Base-by-base conservation (phyloP, 805 yeast species). In the Nakazawaea siamensis region DNA sequence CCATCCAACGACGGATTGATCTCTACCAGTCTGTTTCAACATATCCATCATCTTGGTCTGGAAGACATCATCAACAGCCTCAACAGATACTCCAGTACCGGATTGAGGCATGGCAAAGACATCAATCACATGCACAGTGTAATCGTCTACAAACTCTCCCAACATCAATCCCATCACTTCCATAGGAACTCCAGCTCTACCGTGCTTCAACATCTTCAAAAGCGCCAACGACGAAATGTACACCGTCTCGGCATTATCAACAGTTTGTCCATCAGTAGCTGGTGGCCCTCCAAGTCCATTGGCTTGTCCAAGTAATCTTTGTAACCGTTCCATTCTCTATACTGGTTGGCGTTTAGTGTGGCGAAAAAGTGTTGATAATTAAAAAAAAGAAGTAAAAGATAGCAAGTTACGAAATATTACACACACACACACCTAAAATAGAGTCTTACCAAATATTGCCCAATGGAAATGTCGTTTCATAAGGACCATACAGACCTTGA, bases 41-140 rank as follows among this genome's bases (percentile, higher is more conserved):
- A 92, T 92, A 54, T 92, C 99, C 98, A 92, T 92, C 98, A 92
- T 94, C 55, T 80, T 84, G 3, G 97, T 88, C 59, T 92, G 98
- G 65, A 92, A 92, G 33, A 94, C 97, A 57, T 94, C 97, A 57
- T 94, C 99, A 23, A 92, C 98, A 1, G 99, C 98, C 58, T 92
- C 98, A 39, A 92, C 99, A 39, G 95, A 82, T 14, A 94, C 98
- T 41, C 98, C 99, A 8, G 99, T 92, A 52, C 95, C 94, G 16
- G 60, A 53, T 64, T 92, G 98, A 14, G 99, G 99, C 99, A 92
- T 92, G 37, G 98, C 98, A 68, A 92, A 92, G 34, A 94, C 98
- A 54, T 92, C 99, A 37, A 86, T 86, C 26, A 92, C 99, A 49
- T 88, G 94, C 25, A 92, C 92, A 1, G 98, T 92, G 58, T 82